Evolutionary conservation across 129 eudicot genomes (phyloP).

Genomic region (Mikania micrantha): DNA sequence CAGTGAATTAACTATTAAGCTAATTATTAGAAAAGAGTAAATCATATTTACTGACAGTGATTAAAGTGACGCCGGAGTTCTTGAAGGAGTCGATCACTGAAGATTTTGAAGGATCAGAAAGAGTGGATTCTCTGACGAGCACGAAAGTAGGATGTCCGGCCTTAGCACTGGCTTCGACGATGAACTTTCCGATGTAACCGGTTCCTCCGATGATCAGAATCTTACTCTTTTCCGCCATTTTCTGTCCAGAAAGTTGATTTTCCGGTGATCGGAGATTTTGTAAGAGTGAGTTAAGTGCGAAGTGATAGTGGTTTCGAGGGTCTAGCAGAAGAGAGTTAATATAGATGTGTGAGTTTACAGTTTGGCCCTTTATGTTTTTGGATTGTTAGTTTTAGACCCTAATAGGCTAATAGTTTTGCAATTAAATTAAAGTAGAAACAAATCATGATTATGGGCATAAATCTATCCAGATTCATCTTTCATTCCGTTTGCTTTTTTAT

Average conservation of each 20-base stretch:
- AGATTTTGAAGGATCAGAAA: conserved; percentile 37
- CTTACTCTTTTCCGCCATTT: conserved; percentile 38
- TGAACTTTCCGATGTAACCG: conserved; percentile 42
- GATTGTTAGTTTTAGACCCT: neutral
- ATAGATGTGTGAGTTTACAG: neutral
- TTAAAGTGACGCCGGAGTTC: conserved; percentile 29
- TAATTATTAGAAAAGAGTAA: neutral
- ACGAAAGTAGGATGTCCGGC: conserved; percentile 43
- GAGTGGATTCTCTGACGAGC: conserved; percentile 35
- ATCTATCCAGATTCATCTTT: too few species aligned
- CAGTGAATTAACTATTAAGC: neutral
- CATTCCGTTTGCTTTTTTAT: too few species aligned
- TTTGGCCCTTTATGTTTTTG: neutral
- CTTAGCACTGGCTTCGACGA: conserved; percentile 37
- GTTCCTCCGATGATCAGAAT: conserved; percentile 44
- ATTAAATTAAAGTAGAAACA: neutral
- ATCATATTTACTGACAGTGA: conserved; percentile 20
- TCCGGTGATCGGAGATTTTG: neutral
- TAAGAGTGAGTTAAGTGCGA: neutral
- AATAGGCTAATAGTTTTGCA: neutral
- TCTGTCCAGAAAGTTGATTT: neutral
- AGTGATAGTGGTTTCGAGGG: conserved; percentile 4
- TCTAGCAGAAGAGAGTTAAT: neutral
- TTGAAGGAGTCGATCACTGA: conserved; percentile 27
- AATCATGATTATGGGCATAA: neutral